Evolutionary conservation across 208 protist species (phyloP), one percentile per base, ranked within the genome.

Genomic region (Acanthamoeba sp.): DNA sequence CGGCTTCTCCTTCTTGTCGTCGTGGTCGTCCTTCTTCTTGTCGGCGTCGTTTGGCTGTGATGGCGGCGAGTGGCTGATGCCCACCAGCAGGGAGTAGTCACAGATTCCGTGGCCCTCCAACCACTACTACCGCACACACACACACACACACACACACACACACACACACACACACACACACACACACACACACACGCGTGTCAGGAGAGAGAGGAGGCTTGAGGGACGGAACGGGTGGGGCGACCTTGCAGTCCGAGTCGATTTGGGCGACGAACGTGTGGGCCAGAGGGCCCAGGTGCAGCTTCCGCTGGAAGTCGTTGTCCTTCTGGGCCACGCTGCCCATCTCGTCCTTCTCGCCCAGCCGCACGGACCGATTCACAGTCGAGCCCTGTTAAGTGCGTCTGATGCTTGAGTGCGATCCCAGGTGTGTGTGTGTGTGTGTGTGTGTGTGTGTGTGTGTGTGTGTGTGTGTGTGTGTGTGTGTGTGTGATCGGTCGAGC

Each of bases 51-150:
- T n/a, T n/a, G n/a, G n/a, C n/a, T n/a, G n/a, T n/a, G n/a, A n/a
- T n/a, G n/a, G 27, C 12, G 7, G 69, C 69, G 69, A 42, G 69
- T 42, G 36, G 62, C 76, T 6, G 24, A 93, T 93, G 3, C 88
- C 88, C 36, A 93, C 62, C 2, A 93, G 42, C 1, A 93, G 42
- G 1, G 62, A 80, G 88, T 93, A 93, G 62, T 93, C 88, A n/a
- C 55, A 80, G 14, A 93, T 71, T 10, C 34, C 84, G 22, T 91
- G 84, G 48, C 84, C 34, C 16, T 91, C 84, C 20, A 89, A 22
- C 82, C 82, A 89, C 82, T 92, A 36, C 34, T 10, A 22, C n/a
- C 12, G 76, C 34, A 32, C 42, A 36, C 27, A 66, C 20, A 7
- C n/a, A 14, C 20, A 14, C 42, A 36, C 27, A 66, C 20, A 7